Conservation (phyloP, 306 rosid genomes). For the Quercus gilva region DNA sequence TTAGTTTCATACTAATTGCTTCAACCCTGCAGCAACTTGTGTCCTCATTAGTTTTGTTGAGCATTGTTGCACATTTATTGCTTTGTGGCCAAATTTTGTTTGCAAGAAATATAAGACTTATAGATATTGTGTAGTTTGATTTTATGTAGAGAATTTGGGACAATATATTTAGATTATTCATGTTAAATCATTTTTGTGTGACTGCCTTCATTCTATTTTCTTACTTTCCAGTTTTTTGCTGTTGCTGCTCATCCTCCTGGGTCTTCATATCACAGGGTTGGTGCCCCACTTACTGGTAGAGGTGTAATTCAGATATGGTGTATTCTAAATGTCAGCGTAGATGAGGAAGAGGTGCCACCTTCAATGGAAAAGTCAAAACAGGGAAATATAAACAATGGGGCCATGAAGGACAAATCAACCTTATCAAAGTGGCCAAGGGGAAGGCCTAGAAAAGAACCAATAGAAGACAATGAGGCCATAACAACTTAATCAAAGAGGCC, state of each 20-base stretch:
- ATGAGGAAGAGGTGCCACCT: conserved; percentile 28
- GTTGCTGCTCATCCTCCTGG: conserved; percentile 92
- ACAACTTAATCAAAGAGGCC: not conserved
- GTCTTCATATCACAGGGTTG: conserved; percentile 54
- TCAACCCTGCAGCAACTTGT: conserved; percentile 55
- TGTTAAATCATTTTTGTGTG: not conserved
- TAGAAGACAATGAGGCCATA: not conserved
- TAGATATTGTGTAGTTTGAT: not conserved
- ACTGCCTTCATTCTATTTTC: not conserved
- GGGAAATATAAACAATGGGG: conserved; percentile 18
- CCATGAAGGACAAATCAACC: conserved; percentile 26
- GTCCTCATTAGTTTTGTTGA: no score
- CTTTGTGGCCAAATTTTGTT: not conserved
- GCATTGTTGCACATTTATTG: no score
- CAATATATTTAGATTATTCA: not conserved
- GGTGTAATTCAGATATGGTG: conserved; percentile 95
- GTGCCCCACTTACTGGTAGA: conserved; percentile 51
- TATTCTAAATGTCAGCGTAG: conserved; percentile 48
- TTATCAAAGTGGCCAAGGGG: conserved; percentile 59
- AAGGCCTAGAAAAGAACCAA: conserved; percentile 46
- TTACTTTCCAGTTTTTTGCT: conserved; percentile 66
- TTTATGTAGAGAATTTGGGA: not conserved
- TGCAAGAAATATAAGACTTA: not conserved
- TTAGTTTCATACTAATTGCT: conserved; percentile 23
- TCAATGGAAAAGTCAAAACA: conserved; percentile 23